Evolutionary conservation across 352 stramenopile genomes (phyloP).

Genomic region (Globisporangium radiosum): DNA sequence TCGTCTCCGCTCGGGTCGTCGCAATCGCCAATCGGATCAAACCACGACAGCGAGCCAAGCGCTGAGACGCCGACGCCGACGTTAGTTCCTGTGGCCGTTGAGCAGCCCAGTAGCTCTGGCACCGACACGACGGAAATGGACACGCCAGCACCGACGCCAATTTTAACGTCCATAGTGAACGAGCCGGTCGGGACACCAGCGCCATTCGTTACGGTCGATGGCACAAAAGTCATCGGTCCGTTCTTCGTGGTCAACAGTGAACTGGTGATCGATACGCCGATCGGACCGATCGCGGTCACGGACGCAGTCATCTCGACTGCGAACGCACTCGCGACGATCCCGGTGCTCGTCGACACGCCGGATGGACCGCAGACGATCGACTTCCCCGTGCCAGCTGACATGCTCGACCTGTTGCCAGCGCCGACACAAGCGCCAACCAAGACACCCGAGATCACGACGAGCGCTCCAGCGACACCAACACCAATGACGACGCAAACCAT

Average conservation of each 20-base stretch:
- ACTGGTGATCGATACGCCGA: background rate
- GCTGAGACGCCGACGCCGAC: too few species aligned
- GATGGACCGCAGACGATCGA: background rate
- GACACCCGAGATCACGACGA: background rate
- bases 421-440: background rate
- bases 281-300: background rate
- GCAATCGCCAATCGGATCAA: too few species aligned
- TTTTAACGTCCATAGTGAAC: too few species aligned
- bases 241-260: background rate
- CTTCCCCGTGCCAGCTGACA: background rate
- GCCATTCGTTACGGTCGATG: background rate
- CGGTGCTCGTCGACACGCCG: background rate
- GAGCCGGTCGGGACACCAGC: too few species aligned
- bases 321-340: background rate
- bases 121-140: too few species aligned
- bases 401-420: background rate
- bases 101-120: too few species aligned
- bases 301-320: background rate
- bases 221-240: background rate
- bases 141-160: too few species aligned
- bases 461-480: background rate
- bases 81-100: too few species aligned
- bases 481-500: background rate
- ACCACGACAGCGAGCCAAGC: too few species aligned
- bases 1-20: too few species aligned